phyloP scores from a whole-genome alignment of 2,329 filamentous ascomycete genomes.

The Claviceps quebecensis region DNA sequence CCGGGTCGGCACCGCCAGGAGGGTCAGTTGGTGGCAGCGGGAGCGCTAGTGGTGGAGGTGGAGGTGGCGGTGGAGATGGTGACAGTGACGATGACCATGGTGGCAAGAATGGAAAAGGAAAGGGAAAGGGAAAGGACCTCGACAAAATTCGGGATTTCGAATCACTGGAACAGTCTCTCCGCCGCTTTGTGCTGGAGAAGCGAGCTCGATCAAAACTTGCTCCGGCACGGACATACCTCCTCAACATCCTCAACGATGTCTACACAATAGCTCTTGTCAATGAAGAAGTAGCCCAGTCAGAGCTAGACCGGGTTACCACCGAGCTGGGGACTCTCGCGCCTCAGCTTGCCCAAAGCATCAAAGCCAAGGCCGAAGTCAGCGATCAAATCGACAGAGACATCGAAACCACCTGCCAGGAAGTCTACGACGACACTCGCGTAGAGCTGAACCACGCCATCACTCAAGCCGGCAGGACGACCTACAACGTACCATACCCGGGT shows the following conservation, averaged over 20 bases:
- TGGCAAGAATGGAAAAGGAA: constrained; percentile 52
- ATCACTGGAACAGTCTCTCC: constrained; percentile 72
- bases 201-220: constrained; percentile 88
- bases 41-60: constrained; percentile 37
- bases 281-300: constrained; percentile 68
- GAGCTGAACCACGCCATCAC: constrained; percentile 63
- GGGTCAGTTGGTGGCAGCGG: constrained; percentile 40
- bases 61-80: constrained; percentile 40
- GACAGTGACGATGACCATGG: constrained; percentile 44
- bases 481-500: constrained; percentile 77
- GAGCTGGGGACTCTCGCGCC: constrained; percentile 78
- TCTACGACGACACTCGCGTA: constrained; percentile 71
- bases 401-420: constrained; percentile 69
- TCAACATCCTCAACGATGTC: constrained; percentile 85
- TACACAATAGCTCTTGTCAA: constrained; percentile 75
- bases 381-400: constrained; percentile 72
- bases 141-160: constrained; percentile 86
- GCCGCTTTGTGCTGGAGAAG: constrained; percentile 92
- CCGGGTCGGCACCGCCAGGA: constrained; percentile 44
- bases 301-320: constrained; percentile 67
- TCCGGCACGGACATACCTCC: constrained; percentile 84
- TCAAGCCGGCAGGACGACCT: constrained; percentile 60
- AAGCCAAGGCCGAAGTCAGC: constrained; percentile 63
- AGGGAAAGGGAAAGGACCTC: constrained; percentile 73
- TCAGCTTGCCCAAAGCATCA: constrained; percentile 68